These are phyloP conservation scores for Penicillium mononematosum DNA, from an alignment of 495 filamentous ascomycete genomes.

Conservation along the genomic window DNA sequence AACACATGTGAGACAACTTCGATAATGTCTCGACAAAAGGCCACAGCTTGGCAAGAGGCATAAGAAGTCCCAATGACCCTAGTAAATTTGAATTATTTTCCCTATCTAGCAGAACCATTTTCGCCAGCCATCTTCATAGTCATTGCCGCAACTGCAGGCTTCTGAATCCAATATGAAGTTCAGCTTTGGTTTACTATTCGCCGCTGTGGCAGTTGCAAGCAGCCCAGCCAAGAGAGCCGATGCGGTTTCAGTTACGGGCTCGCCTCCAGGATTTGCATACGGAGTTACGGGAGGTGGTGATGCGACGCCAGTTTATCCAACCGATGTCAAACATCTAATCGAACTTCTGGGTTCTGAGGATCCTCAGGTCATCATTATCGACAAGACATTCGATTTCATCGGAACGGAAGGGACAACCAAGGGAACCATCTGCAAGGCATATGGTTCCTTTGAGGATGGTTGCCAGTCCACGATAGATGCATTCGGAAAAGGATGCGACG, in stretches of 20 bases:
- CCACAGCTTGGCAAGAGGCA: background rate
- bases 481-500: conserved; percentile 14
- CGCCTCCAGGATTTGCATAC: background rate
- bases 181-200: background rate
- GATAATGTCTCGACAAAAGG: background rate
- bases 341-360: conserved; percentile 26
- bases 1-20: background rate
- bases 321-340: background rate
- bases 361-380: conserved; percentile 42
- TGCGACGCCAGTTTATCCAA: background rate
- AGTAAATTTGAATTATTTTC: background rate
- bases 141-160: background rate
- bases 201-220: background rate
- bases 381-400: conserved; percentile 39
- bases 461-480: background rate
- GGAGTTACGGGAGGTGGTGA: background rate
- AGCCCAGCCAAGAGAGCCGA: background rate
- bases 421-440: conserved; percentile 7
- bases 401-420: conserved; percentile 36
- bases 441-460: conserved; percentile 4
- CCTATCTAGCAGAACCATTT: background rate
- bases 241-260: background rate
- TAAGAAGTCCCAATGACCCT: background rate
- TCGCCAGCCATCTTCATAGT: background rate
- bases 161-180: background rate